Evolutionary conservation across 345 rosid genomes (phyloP).

Genomic region (Luvunga scandens): DNA sequence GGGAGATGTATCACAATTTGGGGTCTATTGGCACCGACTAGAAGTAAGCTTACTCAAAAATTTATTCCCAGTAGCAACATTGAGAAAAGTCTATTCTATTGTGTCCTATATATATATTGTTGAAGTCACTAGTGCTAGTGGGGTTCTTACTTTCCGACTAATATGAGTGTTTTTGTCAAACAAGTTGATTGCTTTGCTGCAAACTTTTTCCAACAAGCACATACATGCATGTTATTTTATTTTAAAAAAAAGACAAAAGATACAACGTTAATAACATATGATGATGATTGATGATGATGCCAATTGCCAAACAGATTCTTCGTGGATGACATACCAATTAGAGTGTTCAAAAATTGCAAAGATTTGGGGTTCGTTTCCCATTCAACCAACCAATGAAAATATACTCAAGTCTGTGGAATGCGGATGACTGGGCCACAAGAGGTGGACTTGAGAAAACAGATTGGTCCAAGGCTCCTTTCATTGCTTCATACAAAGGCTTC

Average conservation of each 20-base stretch:
- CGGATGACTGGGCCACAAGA: slow-evolving; percentile 90
- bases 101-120: too few species aligned
- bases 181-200: background rate
- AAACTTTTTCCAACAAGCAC: background rate
- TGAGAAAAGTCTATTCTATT: too few species aligned
- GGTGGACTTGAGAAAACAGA: slow-evolving; percentile 86
- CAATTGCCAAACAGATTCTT: slow-evolving; percentile 42
- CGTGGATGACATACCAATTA: slow-evolving; percentile 69
- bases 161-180: background rate
- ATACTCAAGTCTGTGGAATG: slow-evolving; percentile 88
- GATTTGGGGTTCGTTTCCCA: slow-evolving; percentile 66
- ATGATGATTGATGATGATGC: too few species aligned
- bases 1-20: too few species aligned
- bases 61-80: too few species aligned
- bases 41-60: too few species aligned
- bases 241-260: too few species aligned
- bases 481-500: slow-evolving; percentile 57
- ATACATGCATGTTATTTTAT: too few species aligned
- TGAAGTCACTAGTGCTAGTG: too few species aligned
- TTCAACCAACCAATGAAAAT: slow-evolving; percentile 83
- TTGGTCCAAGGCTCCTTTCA: slow-evolving; percentile 80
- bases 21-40: too few species aligned
- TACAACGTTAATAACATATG: too few species aligned
- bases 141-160: background rate
- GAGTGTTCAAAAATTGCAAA: slow-evolving; percentile 84